Evolutionary conservation across 805 yeast genomes (phyloP).

Genomic region (Candida hispaniensis): DNA sequence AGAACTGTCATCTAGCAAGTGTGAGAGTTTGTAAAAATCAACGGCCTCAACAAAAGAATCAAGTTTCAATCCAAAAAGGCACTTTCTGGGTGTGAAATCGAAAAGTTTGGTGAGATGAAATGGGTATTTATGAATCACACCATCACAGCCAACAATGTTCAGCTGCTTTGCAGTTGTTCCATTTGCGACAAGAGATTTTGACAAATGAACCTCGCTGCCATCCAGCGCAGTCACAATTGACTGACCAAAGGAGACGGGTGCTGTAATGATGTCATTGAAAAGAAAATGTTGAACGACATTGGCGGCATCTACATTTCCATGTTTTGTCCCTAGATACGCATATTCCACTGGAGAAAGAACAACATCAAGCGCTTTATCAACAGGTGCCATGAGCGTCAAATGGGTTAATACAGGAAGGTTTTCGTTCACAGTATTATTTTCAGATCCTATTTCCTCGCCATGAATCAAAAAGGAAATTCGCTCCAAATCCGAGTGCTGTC

Average conservation of each 20-base stretch:
- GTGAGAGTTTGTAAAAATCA: conserved; percentile 44
- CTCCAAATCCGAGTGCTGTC: too few relatives aligned
- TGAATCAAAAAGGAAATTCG: too few relatives aligned
- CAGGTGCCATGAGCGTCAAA: conserved; percentile 17
- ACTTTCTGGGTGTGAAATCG: conserved; percentile 44
- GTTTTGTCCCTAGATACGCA: conserved; percentile 32
- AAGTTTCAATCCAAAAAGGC: conserved; percentile 48
- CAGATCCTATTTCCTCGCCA: too few relatives aligned
- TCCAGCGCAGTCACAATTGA: conserved; percentile 23
- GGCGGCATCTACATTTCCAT: conserved; percentile 18
- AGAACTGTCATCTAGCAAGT: conserved; percentile 44
- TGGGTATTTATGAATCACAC: conserved; percentile 40
- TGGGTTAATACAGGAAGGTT: conserved; percentile 1
- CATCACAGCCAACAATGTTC: conserved; percentile 38
- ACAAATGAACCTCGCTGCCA: conserved; percentile 29
- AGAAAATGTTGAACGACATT: conserved; percentile 36
- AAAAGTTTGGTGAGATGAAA: conserved; percentile 22
- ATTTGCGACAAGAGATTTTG: conserved; percentile 30
- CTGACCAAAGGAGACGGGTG: conserved; percentile 20
- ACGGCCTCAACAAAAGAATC: conserved; percentile 61
- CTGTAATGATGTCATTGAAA: conserved; percentile 29
- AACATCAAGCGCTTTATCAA: conserved; percentile 33
- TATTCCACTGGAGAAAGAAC: conserved; percentile 36
- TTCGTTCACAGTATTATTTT: too few relatives aligned
- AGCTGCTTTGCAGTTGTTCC: conserved; percentile 29